Base-by-base conservation (phyloP, 257 asterid species). In the Oldenlandia corymbosa region DNA sequence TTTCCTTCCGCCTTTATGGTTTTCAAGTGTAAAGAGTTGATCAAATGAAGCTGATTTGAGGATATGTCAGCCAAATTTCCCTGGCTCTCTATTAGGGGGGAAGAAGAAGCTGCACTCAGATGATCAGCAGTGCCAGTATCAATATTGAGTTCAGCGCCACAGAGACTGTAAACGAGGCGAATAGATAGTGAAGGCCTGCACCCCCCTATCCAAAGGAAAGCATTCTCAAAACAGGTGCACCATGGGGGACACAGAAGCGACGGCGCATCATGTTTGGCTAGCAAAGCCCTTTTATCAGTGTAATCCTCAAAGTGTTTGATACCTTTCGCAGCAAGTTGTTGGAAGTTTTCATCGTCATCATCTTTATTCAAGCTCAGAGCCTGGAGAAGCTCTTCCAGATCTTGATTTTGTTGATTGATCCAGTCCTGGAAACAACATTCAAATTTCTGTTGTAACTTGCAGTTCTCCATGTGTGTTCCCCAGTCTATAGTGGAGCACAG, bases 251-350 rank as follows among this genome's bases (percentile, higher is more conserved):
- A 65, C 17, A 83, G 20, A 18, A 78, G 63, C 2, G 69, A 52
- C 0, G 79, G 62, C 0, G 77, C 78, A 24, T 76, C 71, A 28
- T 34, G 43, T 26, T 65, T 34, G 31, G 68, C 77, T 68, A 83
- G 32, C 7, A 21, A 21, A 28, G 73, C 78, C 14, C 81, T 68
- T 12, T 32, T 51, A 11, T 58, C 65, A 0, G 2, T 1, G 58
- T 84, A 79, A 0, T 79, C 81, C 45, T 77, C 78, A 14, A 79
- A 81, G 73, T 75, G 82, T 59, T 72, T 27, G 71, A 80, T 56
- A 26, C 65, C 46, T 73, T 71, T 73, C 21, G 67, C 79, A 67
- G 27, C 12, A 17, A 41, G 18, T 72, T 10, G 41, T 52, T 58
- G 55, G 26, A 64, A 70, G 45, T 55, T 34, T 34, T 34, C 39